Conservation (phyloP, 495 filamentous ascomycete species). For the Collariella sp. region DNA sequence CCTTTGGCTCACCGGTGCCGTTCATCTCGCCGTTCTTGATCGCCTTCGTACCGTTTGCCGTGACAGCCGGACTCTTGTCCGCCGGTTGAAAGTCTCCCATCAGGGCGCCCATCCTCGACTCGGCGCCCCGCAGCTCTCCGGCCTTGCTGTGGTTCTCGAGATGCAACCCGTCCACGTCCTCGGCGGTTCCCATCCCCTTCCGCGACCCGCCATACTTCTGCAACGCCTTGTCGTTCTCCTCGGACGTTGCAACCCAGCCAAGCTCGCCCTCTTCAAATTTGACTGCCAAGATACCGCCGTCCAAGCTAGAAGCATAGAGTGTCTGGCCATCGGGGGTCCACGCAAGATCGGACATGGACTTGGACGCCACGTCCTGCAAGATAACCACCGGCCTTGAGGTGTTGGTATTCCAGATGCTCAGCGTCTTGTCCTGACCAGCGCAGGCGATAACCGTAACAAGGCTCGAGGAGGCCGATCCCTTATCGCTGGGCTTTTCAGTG, state of each 20-base stretch:
- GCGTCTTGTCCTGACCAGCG: slow-evolving; percentile 88
- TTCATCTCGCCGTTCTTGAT: slow-evolving; percentile 32
- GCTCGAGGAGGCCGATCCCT: slow-evolving; percentile 18
- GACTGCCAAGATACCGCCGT: slow-evolving; percentile 74
- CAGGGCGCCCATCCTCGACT: slow-evolving; percentile 91
- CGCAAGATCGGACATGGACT: slow-evolving; percentile 86
- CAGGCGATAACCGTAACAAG: slow-evolving; percentile 95
- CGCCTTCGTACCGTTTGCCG: slow-evolving; percentile 38
- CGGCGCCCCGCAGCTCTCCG: slow-evolving; percentile 76
- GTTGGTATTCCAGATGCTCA: slow-evolving; percentile 96
- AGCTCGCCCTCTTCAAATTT: slow-evolving; percentile 42
- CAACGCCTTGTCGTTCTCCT: slow-evolving; percentile 85
- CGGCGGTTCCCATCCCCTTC: slow-evolving; percentile 77
- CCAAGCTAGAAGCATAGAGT: slow-evolving; percentile 74
- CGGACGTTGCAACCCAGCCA: slow-evolving; percentile 49
- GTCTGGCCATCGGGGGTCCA: slow-evolving; percentile 91
- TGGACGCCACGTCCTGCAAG: slow-evolving; percentile 74
- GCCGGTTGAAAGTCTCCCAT: slow-evolving; percentile 70
- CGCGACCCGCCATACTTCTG: slow-evolving; percentile 86
- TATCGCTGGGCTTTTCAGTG: slow-evolving; percentile 53
- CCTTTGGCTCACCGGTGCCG: slow-evolving; percentile 24
- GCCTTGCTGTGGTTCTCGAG: slow-evolving; percentile 89
- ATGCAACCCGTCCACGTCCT: slow-evolving; percentile 76
- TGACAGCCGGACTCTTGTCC: slow-evolving; percentile 24
- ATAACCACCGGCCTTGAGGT: slow-evolving; percentile 84